Evolutionary conservation across 2,329 filamentous ascomycete species (phyloP).

Genomic region (Aspergillus sp.): DNA sequence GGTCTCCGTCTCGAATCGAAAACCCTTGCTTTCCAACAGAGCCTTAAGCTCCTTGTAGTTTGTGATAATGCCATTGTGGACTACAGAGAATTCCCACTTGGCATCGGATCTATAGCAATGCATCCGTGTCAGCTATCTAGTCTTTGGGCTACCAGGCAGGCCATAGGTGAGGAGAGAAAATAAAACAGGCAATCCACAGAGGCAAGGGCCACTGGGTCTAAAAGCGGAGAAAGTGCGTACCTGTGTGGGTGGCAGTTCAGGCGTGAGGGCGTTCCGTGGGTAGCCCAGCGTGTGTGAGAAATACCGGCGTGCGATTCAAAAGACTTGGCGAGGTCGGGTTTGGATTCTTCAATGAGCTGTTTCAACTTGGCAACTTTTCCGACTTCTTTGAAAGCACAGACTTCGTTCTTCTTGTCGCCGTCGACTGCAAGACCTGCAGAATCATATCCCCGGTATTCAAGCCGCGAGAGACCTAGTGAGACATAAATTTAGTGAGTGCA

Average conservation of each 20-base stretch:
- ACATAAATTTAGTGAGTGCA: not conserved
- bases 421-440: constrained; percentile 94
- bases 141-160: not conserved
- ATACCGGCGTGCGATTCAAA: constrained; percentile 99
- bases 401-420: constrained; percentile 98
- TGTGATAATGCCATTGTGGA: constrained; percentile 99
- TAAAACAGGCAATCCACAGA: not conserved
- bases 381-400: constrained; percentile 97
- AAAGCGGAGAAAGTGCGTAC: constrained; percentile 53
- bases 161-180: not conserved
- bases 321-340: constrained; percentile 83
- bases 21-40: constrained; percentile 88
- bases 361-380: constrained; percentile 98
- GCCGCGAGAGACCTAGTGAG: constrained; percentile 75
- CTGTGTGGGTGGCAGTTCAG: constrained; percentile 98
- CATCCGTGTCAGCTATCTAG: not conserved
- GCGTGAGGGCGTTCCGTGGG: constrained; percentile 90
- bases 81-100: constrained; percentile 93
- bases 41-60: constrained; percentile 99
- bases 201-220: not conserved
- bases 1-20: constrained; percentile 98
- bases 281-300: constrained; percentile 98
- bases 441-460: constrained; percentile 99
- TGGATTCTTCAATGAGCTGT: constrained; percentile 80
- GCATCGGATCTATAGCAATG: constrained; percentile 71